A percentile compares a stretch with the other conserved stretches of the same genome.
Evolutionary conservation across 495 filamentous ascomycete genomes (phyloP).

Genomic region (Penicillium robsamsonii): DNA sequence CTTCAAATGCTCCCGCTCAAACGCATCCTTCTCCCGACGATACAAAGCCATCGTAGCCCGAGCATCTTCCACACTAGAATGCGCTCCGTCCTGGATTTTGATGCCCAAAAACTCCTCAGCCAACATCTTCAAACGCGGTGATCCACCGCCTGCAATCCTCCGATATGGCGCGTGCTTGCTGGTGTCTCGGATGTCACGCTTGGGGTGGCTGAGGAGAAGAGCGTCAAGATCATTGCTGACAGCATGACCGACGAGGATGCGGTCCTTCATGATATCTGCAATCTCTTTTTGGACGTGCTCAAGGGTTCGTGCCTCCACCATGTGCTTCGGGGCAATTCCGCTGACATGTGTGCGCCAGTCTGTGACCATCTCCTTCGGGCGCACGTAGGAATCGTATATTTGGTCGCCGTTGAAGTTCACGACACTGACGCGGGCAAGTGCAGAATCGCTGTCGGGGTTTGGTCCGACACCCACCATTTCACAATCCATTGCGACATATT

Average conservation of each 20-base stretch:
- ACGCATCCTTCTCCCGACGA: conserved; percentile 71
- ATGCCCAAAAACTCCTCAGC: conserved; percentile 75
- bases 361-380: conserved; percentile 69
- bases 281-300: conserved; percentile 72
- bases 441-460: conserved; percentile 60
- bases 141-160: conserved; percentile 70
- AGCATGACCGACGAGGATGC: conserved; percentile 87
- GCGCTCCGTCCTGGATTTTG: conserved; percentile 76
- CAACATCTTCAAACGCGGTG: conserved; percentile 72
- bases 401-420: conserved; percentile 91
- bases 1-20: conserved; percentile 74
- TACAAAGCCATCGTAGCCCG: conserved; percentile 86
- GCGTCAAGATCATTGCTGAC: conserved; percentile 80
- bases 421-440: conserved; percentile 78
- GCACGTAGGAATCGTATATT: conserved; percentile 88
- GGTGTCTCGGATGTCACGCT: conserved; percentile 78
- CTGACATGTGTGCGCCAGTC: conserved; percentile 87
- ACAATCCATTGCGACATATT: conserved; percentile 91
- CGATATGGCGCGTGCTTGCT: conserved; percentile 71
- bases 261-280: conserved; percentile 64
- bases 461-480: conserved; percentile 95
- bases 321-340: conserved; percentile 70
- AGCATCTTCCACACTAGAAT: conserved; percentile 84
- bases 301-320: conserved; percentile 66
- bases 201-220: conserved; percentile 72